Percentiles rank a stretch among this genome's conserved stretches.
These are phyloP conservation scores for Carallia brachiata DNA, from an alignment of 345 rosid genomes.

Conservation along the genomic window DNA sequence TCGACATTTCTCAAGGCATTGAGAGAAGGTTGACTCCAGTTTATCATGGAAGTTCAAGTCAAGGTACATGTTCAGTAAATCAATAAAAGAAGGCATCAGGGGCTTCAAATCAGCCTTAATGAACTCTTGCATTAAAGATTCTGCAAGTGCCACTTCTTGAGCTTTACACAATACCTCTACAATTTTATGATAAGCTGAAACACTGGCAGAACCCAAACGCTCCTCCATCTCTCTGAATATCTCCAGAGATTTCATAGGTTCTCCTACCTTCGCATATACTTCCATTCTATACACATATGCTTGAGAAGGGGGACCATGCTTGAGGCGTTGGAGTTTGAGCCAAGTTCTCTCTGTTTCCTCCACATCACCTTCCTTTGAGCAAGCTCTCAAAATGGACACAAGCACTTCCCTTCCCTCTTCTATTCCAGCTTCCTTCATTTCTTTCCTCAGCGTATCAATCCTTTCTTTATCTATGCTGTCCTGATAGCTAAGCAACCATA, in stretches of 20 bases:
- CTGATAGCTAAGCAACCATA: constrained; percentile 87
- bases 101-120: constrained; percentile 62
- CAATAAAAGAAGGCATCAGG: constrained; percentile 54
- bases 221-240: constrained; percentile 68
- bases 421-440: constrained; percentile 61
- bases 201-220: constrained; percentile 45
- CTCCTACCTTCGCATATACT: constrained; percentile 56
- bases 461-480: constrained; percentile 57
- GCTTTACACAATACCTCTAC: constrained; percentile 60
- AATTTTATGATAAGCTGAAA: constrained; percentile 73
- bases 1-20: constrained; percentile 57
- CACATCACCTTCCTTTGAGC: constrained; percentile 58
- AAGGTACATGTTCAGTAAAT: constrained; percentile 57
- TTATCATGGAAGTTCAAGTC: constrained; percentile 53
- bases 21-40: constrained; percentile 46
- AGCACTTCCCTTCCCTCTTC: constrained; percentile 60
- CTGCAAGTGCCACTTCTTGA: constrained; percentile 48
- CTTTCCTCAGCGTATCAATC: constrained; percentile 49
- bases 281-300: constrained; percentile 82
- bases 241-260: constrained; percentile 50
- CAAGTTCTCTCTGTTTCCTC: constrained; percentile 70
- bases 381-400: constrained; percentile 70
- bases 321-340: constrained; percentile 44
- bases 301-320: constrained; percentile 48
- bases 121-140: constrained; percentile 64